Conservation (phyloP, 129 eudicot genomes). For the Artemisia annua region DNA sequence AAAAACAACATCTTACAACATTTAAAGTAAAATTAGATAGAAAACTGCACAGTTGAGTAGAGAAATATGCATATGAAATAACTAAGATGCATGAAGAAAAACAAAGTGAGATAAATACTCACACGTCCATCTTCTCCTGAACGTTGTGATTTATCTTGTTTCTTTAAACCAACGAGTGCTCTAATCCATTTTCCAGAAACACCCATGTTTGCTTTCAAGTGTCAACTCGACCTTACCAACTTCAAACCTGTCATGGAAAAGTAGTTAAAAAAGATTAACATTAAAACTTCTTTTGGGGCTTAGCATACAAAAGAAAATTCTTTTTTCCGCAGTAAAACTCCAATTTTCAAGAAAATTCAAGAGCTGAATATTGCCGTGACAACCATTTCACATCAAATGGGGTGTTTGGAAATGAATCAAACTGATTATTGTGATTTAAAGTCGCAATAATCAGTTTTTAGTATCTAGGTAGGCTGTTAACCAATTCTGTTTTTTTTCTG, state of each 20-base stretch:
- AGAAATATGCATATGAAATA: constrained; percentile 14
- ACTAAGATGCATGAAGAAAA: background rate
- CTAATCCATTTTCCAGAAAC: constrained; percentile 80
- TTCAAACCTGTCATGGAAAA: constrained; percentile 36
- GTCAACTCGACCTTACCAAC: constrained; percentile 22
- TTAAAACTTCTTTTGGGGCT: constrained; percentile 16
- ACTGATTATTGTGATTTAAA: constrained; percentile 3
- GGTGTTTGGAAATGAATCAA: background rate
- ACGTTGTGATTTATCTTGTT: constrained; percentile 63
- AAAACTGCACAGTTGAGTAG: background rate
- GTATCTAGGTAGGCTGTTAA: background rate
- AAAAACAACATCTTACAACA: background rate
- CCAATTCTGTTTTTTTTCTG: background rate
- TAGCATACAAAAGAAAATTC: background rate
- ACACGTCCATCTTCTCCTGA: constrained; percentile 67
- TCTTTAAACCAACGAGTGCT: constrained; percentile 80
- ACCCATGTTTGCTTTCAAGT: constrained; percentile 54
- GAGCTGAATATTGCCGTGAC: background rate
- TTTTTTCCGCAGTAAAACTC: background rate
- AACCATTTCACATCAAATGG: background rate
- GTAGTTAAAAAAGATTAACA: background rate
- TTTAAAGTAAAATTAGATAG: background rate
- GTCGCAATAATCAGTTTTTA: background rate
- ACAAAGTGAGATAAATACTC: constrained; percentile 28
- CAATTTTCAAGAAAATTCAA: background rate